Percentiles rank a stretch among this genome's conserved stretches.
Conservation (phyloP, 345 rosid species). For the Raphanus sativus region DNA sequence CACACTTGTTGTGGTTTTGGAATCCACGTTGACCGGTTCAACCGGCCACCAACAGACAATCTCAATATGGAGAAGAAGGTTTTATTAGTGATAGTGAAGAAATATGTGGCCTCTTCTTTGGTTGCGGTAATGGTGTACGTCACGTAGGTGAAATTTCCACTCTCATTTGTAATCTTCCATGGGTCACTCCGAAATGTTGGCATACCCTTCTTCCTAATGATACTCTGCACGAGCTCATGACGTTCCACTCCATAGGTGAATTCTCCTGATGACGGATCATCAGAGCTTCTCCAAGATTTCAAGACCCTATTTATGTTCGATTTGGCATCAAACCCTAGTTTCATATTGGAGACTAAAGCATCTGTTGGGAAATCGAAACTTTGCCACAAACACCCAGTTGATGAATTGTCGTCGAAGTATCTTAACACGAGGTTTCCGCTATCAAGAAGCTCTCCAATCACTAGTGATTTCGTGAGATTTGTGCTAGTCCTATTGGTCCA, state of each 20-base stretch:
- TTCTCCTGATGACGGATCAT: conserved; percentile 58
- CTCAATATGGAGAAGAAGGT: conserved; percentile 47
- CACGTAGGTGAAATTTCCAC: not conserved
- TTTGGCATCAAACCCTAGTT: conserved; percentile 62
- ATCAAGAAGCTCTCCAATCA: conserved; percentile 49
- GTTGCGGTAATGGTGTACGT: conserved; percentile 19
- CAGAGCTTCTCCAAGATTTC: conserved; percentile 51
- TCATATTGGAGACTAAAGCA: conserved; percentile 65
- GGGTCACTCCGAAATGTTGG: conserved; percentile 47
- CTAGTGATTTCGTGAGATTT: not conserved
- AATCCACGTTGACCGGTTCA: not conserved
- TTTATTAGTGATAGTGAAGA: conserved; percentile 31
- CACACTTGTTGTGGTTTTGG: conserved; percentile 41
- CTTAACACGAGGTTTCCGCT: conserved; percentile 60
- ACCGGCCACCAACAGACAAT: conserved; percentile 33
- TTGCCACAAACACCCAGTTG: conserved; percentile 51
- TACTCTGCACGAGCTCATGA: not conserved
- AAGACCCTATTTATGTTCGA: conserved; percentile 42
- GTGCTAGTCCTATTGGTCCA: conserved; percentile 43
- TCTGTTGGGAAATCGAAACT: conserved; percentile 71
- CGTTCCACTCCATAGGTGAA: conserved; percentile 45
- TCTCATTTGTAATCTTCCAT: conserved; percentile 48
- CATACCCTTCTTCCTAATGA: not conserved
- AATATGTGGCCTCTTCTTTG: conserved; percentile 42
- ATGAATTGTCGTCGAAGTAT: conserved; percentile 29